A percentile compares a stretch with the other conserved stretches of the same genome.
These are phyloP conservation scores for Penicillium sp. DNA, from an alignment of 2,329 filamentous ascomycete genomes.

Conservation along the genomic window DNA sequence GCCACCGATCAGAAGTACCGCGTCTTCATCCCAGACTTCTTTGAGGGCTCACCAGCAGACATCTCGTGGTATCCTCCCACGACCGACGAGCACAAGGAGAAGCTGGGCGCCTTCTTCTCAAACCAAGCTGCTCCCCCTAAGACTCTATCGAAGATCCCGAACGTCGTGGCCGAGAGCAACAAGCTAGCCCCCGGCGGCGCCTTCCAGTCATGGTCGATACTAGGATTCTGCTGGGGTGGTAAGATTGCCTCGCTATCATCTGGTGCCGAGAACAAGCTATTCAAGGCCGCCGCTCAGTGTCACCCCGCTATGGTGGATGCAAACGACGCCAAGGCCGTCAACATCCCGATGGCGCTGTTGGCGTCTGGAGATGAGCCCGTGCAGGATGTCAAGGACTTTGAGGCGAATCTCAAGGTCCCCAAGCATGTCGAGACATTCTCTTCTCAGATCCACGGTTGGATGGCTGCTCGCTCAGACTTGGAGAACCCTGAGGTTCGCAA, in stretches of 20 bases:
- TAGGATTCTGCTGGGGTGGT: constrained; percentile 64
- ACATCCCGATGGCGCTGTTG: constrained; percentile 60
- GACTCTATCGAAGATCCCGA: constrained; percentile 57
- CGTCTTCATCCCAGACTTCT: constrained; percentile 91
- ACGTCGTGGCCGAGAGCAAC: constrained; percentile 57
- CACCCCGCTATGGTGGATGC: constrained; percentile 65
- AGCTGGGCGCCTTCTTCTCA: constrained; percentile 62
- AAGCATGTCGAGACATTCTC: constrained; percentile 49
- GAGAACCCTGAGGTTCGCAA: constrained; percentile 43
- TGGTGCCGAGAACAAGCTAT: constrained; percentile 50
- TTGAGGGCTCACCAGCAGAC: constrained; percentile 71
- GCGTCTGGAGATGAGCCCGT: constrained; percentile 60
- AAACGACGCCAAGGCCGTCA: constrained; percentile 57
- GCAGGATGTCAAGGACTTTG: constrained; percentile 47
- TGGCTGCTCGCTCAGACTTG: constrained; percentile 47
- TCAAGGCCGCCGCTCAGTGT: constrained; percentile 59
- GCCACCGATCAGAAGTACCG: constrained; percentile 69
- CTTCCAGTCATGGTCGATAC: constrained; percentile 59
- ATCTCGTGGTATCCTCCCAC: constrained; percentile 64
- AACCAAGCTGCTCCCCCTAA: constrained; percentile 60
- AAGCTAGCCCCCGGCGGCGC: constrained; percentile 41
- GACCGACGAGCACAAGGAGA: constrained; percentile 61
- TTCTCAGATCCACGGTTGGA: constrained; percentile 49
- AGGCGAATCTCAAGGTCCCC: constrained; percentile 39
- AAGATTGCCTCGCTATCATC: constrained; percentile 60